Evolutionary conservation across 495 filamentous ascomycete species (phyloP).

Genomic region (Rusavskia elegans): DNA sequence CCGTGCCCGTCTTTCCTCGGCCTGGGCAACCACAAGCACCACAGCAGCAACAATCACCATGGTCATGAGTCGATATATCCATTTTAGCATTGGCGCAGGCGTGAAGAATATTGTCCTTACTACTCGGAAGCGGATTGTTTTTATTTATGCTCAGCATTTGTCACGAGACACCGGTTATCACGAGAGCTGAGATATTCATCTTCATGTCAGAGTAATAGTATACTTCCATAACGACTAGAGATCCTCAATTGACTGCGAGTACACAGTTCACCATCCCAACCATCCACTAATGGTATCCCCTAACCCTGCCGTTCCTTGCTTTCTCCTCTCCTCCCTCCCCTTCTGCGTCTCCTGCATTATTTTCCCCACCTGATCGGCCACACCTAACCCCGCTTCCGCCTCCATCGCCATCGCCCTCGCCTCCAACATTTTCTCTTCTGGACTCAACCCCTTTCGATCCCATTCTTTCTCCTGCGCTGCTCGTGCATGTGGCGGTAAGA

Average conservation of each 20-base stretch:
- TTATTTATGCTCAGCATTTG: too few species aligned
- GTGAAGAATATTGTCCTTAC: neutral
- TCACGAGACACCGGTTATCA: too few species aligned
- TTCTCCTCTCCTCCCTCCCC: constrained; percentile 39
- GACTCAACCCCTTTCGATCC: constrained; percentile 37
- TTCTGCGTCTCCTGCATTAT: constrained; percentile 42
- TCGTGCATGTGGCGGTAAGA: constrained; percentile 19
- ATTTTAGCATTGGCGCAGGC: constrained; percentile 1
- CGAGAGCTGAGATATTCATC: too few species aligned
- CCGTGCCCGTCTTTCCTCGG: constrained; percentile 74
- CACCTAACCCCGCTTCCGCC: constrained; percentile 36
- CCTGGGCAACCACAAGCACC: constrained; percentile 31
- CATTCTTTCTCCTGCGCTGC: constrained; percentile 31
- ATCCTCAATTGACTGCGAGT: too few species aligned
- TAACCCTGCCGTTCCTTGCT: constrained; percentile 38
- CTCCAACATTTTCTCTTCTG: constrained; percentile 49
- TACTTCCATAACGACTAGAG: too few species aligned
- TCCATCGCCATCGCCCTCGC: constrained; percentile 47
- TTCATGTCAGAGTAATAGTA: too few species aligned
- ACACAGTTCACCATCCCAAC: constrained; percentile 25
- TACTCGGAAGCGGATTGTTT: neutral
- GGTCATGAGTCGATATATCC: constrained; percentile 5
- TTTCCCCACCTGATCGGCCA: constrained; percentile 33
- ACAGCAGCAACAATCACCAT: constrained; percentile 11
- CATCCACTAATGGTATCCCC: constrained; percentile 32